Evolutionary conservation across 441 rosid genomes (phyloP), one percentile per base, ranked within the genome.

Genomic region (Adansonia gregorii): DNA sequence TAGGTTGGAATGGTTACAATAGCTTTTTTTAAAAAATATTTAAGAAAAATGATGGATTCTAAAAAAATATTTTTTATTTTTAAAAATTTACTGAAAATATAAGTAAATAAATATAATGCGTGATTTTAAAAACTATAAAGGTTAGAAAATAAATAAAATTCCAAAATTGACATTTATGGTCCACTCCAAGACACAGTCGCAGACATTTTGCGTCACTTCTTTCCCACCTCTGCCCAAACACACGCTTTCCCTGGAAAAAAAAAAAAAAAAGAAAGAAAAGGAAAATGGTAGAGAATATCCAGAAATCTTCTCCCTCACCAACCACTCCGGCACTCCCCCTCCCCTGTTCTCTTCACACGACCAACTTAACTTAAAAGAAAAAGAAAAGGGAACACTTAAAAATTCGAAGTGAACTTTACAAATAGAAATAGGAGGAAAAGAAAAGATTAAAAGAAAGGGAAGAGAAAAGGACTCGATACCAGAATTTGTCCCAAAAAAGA

Each of bases 401-500:
- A 68, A 20, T 67, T 67, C 71, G 10, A 7, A 20, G 54, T 10
- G 35, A 45, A 17, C 19, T 43, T 10, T 65, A 15, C 2, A n/a
- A 15, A n/a, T 15, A 71, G 46, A 27, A 52, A 24, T 4, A 4
- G 2, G 9, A 43, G 58, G 6, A 7, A 70, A 24, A 24, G 5
- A 3, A 4, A 1, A 27, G 4, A 2, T 11, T 5, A 31, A 45
- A 17, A 4, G 14, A 14, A 27, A 27, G 19, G 48, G 63, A n/a
- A n/a, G 63, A 4, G 27, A 27, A 27, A 27, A 35, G 48, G 63
- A 5, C 8, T 52, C 15, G 81, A 92, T 82, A 85, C 82, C 86
- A 72, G 58, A 83, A 83, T 76, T 79, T 87, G 72, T 85, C 87
- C 87, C 35, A 89, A 85, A 79, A 90, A 90, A 58, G 85, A 84